These are phyloP conservation scores for Camellia granthamiana DNA, from an alignment of 148 eudicot genomes.

Conservation along the genomic window DNA sequence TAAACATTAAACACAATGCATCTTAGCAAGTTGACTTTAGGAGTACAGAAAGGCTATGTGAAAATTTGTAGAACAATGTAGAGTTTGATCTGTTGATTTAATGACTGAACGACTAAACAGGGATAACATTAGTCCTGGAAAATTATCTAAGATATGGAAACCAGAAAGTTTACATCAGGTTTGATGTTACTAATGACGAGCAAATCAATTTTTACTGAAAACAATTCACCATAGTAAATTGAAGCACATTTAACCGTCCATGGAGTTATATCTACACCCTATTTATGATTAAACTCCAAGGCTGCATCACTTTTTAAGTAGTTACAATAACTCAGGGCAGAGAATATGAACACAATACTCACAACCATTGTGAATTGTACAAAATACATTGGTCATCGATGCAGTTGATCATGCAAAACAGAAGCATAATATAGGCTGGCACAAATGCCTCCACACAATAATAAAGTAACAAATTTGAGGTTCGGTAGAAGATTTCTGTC, in stretches of 20 bases:
- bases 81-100: neutral
- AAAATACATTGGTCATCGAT: neutral
- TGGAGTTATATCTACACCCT: neutral
- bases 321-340: neutral
- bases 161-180: neutral
- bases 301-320: slow-evolving; percentile 2
- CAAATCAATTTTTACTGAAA: neutral
- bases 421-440: neutral
- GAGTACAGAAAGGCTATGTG: neutral
- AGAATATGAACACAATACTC: too few relatives aligned
- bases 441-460: neutral
- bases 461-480: neutral
- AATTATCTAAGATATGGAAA: neutral
- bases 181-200: neutral
- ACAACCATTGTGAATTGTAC: neutral
- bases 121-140: neutral
- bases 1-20: neutral
- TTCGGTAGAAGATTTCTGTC: too few relatives aligned
- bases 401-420: neutral
- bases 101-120: neutral
- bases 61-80: neutral
- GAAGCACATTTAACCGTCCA: neutral
- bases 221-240: neutral
- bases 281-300: neutral
- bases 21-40: neutral